Evolutionary conservation across 176 grass and related monocot species (phyloP).

Genomic region (Pontederia crassipes): DNA sequence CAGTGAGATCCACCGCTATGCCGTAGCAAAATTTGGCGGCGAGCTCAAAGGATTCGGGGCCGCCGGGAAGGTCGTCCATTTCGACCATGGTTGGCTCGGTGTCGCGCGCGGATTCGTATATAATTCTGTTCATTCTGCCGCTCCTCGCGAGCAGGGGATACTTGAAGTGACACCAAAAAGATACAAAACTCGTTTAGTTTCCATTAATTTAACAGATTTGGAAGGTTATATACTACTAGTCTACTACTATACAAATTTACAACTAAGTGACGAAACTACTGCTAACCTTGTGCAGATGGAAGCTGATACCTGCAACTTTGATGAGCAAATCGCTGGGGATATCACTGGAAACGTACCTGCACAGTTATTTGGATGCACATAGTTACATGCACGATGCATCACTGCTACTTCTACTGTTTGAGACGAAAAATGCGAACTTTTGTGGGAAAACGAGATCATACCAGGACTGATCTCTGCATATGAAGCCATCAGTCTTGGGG

Average conservation of each 20-base stretch:
- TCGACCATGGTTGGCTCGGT: constrained; percentile 32
- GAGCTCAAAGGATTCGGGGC: constrained; percentile 62
- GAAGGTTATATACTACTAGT: neutral
- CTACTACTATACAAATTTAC: neutral
- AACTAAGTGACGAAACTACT: neutral
- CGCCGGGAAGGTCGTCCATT: constrained; percentile 62
- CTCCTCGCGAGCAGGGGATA: constrained; percentile 89
- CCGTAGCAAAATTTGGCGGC: constrained; percentile 93
- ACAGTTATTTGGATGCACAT: neutral
- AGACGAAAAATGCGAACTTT: neutral
- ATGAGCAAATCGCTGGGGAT: constrained; percentile 92
- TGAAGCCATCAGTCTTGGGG: constrained; percentile 65
- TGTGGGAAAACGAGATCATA: constrained; percentile 14
- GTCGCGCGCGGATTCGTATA: constrained; percentile 50
- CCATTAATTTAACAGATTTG: neutral
- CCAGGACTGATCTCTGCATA: constrained; percentile 68
- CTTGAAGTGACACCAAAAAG: constrained; percentile 12
- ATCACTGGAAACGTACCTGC: constrained; percentile 79
- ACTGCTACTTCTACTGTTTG: neutral
- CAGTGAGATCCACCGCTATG: constrained; percentile 85
- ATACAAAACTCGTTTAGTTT: neutral
- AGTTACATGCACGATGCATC: neutral
- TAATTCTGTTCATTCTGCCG: constrained; percentile 63
- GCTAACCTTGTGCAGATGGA: constrained; percentile 92
- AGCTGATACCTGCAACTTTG: constrained; percentile 63